phyloP scores from a whole-genome alignment of 2,329 filamentous ascomycete genomes.

The Lecanicillium sp. region DNA sequence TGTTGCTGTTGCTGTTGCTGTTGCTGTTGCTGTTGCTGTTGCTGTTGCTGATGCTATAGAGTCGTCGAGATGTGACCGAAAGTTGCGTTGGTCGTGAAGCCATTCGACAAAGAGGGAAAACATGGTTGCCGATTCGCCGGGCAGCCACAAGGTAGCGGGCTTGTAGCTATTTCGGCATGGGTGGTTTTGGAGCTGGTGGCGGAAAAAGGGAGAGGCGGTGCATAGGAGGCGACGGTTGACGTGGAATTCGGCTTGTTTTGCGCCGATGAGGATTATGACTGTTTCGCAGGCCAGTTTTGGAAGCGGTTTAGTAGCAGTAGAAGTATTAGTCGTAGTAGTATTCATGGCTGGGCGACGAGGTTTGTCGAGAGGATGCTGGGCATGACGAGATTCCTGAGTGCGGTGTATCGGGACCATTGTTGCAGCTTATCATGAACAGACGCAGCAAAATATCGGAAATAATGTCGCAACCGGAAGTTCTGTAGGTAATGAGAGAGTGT shows the following conservation, averaged over 20 bases:
- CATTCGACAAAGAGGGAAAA: constrained; percentile 46
- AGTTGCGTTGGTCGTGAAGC: constrained; percentile 37
- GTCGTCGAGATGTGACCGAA: constrained; percentile 34
- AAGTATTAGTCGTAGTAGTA: not conserved
- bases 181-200: constrained; percentile 29
- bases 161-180: constrained; percentile 11
- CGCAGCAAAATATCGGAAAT: too few species aligned
- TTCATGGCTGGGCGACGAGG: not conserved
- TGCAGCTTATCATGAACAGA: too few species aligned
- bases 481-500: too few species aligned
- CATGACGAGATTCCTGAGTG: not conserved
- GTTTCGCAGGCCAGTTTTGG: constrained; percentile 14
- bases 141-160: constrained; percentile 29
- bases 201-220: constrained; percentile 39
- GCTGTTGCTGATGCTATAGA: constrained; percentile 24
- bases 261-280: constrained; percentile 33
- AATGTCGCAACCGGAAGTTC: too few species aligned
- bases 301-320: constrained; percentile 6
- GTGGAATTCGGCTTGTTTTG: constrained; percentile 30
- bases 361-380: constrained; percentile 3
- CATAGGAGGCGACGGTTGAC: constrained; percentile 38
- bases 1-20: too few species aligned
- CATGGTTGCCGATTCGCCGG: constrained; percentile 40
- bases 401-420: not conserved
- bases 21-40: too few species aligned